Base-by-base conservation (phyloP, 768 basidiomycete genomes). In the Chalciporus piperatus region DNA sequence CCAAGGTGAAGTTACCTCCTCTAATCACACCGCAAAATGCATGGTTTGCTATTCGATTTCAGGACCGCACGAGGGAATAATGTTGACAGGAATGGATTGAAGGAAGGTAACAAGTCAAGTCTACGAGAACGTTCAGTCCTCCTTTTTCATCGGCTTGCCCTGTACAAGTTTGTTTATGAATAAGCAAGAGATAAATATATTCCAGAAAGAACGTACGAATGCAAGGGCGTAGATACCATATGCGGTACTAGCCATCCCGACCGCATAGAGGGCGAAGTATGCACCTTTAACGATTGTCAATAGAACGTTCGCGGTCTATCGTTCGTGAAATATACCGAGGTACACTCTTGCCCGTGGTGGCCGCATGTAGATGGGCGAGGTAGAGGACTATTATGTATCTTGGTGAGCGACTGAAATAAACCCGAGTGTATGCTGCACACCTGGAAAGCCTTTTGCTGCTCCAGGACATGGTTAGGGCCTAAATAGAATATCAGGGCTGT, bases 381-480 rank as follows among this genome's bases (percentile, higher is more conserved):
- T 69, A 45, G 81, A 72, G 22, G 66, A 47, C 61, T 65, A 51
- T 68, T 65, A 51, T 68, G 48, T 46, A 14, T 10, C 6, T 30
- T 17, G 49, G 49, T 56, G 56, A 44, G 54, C 53, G 45, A 40
- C 25, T 41, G 19, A 50, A 47, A n/a, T 16, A 16, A 11, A n/a
- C 20, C 14, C 11, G 1, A 22, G 27, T 3, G 27, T 27, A 39
- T 9, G 1, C 9, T 37, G 44, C 67, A 32, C 52, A 89, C 89
- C 77, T 91, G 89, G 68, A 81, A 76, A 41, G 64, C 54, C 72
- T 71, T 81, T 71, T 91, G 89, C 65, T 72, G 83, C 71, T 85
- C 80, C 38, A 81, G 67, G 55, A 89, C 76, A 48, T 66, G 66
- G 74, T 91, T 87, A 59, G 83, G 84, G 66, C 78, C 82, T 82